Percentiles rank a stretch among this genome's conserved stretches.
Evolutionary conservation across 208 protist genomes (phyloP).

Genomic region (Crithidia expoeki): DNA sequence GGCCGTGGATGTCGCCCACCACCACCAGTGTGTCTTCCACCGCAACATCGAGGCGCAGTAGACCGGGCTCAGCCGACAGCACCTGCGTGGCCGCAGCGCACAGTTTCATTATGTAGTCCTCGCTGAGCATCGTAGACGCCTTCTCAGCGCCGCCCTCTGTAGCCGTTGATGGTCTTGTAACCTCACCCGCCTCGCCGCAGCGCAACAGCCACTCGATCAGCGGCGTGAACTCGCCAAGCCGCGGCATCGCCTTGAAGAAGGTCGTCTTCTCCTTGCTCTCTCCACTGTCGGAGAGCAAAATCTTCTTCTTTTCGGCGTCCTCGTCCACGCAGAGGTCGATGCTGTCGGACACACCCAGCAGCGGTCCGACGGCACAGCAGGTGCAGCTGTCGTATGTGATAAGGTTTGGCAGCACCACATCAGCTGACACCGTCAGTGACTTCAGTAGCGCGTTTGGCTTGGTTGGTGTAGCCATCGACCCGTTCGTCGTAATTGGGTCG

Average conservation of each 20-base stretch:
- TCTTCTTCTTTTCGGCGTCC: slow-evolving; percentile 7
- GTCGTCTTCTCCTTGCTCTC: slow-evolving; percentile 5
- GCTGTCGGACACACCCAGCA: slow-evolving; percentile 20
- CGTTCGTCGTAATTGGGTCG: not conserved
- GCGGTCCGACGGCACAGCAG: not conserved
- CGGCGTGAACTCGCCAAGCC: slow-evolving; percentile 26
- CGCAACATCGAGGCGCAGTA: slow-evolving; percentile 44
- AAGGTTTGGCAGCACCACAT: slow-evolving; percentile 7
- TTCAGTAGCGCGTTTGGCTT: slow-evolving; percentile 24
- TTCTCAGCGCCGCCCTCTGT: not conserved
- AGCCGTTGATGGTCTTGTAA: not conserved
- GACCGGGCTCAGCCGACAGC: slow-evolving; percentile 36
- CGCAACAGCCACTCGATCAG: slow-evolving; percentile 39
- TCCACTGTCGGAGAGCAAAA: not conserved
- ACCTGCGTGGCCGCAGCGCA: slow-evolving; percentile 46
- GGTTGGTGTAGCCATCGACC: not conserved
- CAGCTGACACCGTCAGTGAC: slow-evolving; percentile 6
- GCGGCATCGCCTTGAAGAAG: slow-evolving; percentile 3
- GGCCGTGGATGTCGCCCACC: slow-evolving; percentile 84
- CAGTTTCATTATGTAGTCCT: slow-evolving; percentile 37
- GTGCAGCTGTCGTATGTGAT: slow-evolving; percentile 3
- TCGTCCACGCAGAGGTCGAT: not conserved
- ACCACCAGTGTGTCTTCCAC: slow-evolving; percentile 64
- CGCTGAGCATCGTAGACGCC: slow-evolving; percentile 25
- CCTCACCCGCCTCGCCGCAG: slow-evolving; percentile 16